Evolutionary conservation across 768 basidiomycete genomes (phyloP), one percentile per base, ranked within the genome.

Genomic region (Suillus clintonianus): DNA sequence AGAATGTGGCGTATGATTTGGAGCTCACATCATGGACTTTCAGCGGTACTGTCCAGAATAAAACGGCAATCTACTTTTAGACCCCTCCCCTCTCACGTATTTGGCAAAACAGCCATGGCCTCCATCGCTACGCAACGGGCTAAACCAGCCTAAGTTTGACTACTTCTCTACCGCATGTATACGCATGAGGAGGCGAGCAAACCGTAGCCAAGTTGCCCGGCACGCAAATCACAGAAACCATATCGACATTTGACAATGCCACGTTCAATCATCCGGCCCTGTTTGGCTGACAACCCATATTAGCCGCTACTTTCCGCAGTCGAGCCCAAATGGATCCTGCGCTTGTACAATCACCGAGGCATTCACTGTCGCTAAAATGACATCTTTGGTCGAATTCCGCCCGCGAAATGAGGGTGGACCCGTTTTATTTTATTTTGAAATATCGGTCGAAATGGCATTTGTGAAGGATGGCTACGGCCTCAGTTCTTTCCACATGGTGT

Each of bases 291-390:
- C 34, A 54, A n/a, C 53, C 53, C 10, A 36, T 22, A n/a, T n/a
- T 27, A 17, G 19, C 55, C 55, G 55, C 55, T 57, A 57, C 37
- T 57, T 57, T 39, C 55, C 55, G 55, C 37, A 39, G 55, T 3
- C 27, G 37, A 41, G 1, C 11, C 55, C 37, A 57, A 57, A 57
- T 39, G 37, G 55, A 57, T 57, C 24, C 55, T 39, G 24, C 55
- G 55, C 55, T 57, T 57, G 47, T 22, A 57, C 41, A 57, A 57
- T 57, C 56, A 57, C 56, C 56, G 56, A 57, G 56, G 56, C 17
- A 41, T 39, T 57, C 55, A 27, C 24, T 57, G 37, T 57, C 55
- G 55, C 37, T 56, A 56, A 56, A 56, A 56, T 56, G 55, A 39
- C 56, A 57, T 57, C 56, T 39, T 39, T 57, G 56, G 56, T 57